Evolutionary conservation across 2,329 filamentous ascomycete species (phyloP).

Genomic region (Ceratocystis cubensis): DNA sequence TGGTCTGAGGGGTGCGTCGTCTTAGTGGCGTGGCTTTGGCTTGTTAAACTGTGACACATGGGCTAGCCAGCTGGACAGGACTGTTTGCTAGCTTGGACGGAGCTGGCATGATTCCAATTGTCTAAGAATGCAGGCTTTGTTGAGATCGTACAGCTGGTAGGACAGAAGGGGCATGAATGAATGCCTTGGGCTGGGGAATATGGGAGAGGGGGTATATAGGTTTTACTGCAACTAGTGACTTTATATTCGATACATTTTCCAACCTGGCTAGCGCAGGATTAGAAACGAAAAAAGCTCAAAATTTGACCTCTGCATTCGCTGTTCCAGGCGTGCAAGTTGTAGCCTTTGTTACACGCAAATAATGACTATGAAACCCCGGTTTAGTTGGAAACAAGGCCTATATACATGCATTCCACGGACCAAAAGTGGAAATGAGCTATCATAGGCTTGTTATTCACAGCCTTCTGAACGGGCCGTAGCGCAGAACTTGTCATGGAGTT

Average conservation of each 20-base stretch:
- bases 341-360: too few species aligned
- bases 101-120: neutral
- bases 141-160: neutral
- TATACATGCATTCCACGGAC: neutral
- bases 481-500: neutral
- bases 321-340: too few species aligned
- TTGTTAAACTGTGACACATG: neutral
- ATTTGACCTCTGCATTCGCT: too few species aligned
- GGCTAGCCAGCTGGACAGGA: neutral
- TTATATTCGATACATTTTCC: too few species aligned
- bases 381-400: neutral
- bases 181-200: too few species aligned
- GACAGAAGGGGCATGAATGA: neutral
- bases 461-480: conserved; percentile 6
- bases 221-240: too few species aligned
- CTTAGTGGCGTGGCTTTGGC: neutral
- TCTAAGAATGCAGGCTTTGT: neutral
- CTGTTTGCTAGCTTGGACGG: neutral
- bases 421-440: neutral
- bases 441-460: neutral
- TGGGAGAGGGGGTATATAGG: too few species aligned
- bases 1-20: neutral
- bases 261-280: too few species aligned
- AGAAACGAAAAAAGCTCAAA: too few species aligned
- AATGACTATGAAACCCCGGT: neutral